Conservation (phyloP, 2,329 filamentous ascomycete genomes). For the Xylaria sp. region DNA sequence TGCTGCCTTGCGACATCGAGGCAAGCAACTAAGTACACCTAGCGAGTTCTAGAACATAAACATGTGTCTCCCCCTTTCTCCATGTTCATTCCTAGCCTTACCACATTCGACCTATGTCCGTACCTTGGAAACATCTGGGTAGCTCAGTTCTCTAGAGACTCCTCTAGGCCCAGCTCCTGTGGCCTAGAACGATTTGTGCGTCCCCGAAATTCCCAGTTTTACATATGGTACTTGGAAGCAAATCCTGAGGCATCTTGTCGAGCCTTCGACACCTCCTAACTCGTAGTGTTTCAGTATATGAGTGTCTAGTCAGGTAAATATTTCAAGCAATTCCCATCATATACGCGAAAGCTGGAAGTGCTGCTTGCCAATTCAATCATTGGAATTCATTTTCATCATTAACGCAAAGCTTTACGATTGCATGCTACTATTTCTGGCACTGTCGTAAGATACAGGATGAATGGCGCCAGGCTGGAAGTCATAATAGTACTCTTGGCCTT, state of each 20-base stretch:
- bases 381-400: conserved; percentile 13
- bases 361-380: conserved; percentile 11
- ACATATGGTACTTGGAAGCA: not conserved
- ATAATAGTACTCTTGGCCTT: conserved; percentile 15
- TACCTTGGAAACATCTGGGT: not conserved
- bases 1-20: conserved; percentile 1
- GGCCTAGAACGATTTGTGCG: conserved; percentile 6
- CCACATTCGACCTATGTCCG: not conserved
- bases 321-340: not conserved
- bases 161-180: conserved; percentile 18
- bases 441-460: conserved; percentile 22
- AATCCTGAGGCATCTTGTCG: not conserved
- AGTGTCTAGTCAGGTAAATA: not conserved
- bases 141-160: conserved; percentile 24
- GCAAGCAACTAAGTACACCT: not conserved
- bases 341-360: not conserved
- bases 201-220: conserved; percentile 20
- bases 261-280: not conserved
- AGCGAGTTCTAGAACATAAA: conserved; percentile 1
- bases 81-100: not conserved
- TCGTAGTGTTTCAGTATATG: not conserved
- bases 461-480: conserved; percentile 26
- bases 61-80: not conserved
- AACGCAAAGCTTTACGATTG: conserved; percentile 10
- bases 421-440: conserved; percentile 23